These are phyloP conservation scores for Tetragonia tetragonoides DNA, from an alignment of 148 eudicot species.

Conservation along the genomic window DNA sequence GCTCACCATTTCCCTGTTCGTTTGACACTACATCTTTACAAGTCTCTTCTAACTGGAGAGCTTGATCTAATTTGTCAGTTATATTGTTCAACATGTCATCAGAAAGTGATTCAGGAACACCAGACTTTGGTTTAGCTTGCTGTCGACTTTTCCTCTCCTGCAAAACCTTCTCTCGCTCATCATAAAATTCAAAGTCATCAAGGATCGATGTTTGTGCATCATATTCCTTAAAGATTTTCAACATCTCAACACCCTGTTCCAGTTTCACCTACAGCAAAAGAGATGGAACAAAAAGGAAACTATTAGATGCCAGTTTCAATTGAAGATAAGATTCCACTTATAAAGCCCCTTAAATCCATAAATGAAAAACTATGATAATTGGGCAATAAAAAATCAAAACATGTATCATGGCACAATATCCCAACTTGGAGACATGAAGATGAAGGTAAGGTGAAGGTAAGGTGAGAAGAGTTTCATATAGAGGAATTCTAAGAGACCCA, in stretches of 20 bases:
- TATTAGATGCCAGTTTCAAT: slow-evolving; percentile 10
- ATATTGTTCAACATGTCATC: slow-evolving; percentile 56
- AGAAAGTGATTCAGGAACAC: slow-evolving; percentile 33
- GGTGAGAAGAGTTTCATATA: background rate
- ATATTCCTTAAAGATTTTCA: slow-evolving; percentile 81
- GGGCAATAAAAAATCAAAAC: background rate
- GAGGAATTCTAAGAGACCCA: background rate
- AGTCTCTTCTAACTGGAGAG: slow-evolving; percentile 66
- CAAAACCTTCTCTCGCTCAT: slow-evolving; percentile 72
- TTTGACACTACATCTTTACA: slow-evolving; percentile 34
- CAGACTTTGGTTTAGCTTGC: slow-evolving; percentile 41
- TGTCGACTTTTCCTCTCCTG: slow-evolving; percentile 77
- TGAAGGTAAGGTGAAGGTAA: background rate
- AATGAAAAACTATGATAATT: background rate
- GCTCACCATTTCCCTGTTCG: slow-evolving; percentile 28
- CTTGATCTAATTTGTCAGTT: slow-evolving; percentile 60
- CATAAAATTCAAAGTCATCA: slow-evolving; percentile 80
- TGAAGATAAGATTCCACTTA: background rate
- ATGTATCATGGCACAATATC: background rate
- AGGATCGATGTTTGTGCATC: slow-evolving; percentile 69
- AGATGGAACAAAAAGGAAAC: background rate
- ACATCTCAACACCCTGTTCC: slow-evolving; percentile 82
- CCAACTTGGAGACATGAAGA: background rate
- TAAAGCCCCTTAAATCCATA: background rate
- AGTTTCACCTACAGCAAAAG: slow-evolving; percentile 66